Base-by-base conservation (phyloP, 2,329 filamentous ascomycete genomes). In the Polychaeton citri region DNA sequence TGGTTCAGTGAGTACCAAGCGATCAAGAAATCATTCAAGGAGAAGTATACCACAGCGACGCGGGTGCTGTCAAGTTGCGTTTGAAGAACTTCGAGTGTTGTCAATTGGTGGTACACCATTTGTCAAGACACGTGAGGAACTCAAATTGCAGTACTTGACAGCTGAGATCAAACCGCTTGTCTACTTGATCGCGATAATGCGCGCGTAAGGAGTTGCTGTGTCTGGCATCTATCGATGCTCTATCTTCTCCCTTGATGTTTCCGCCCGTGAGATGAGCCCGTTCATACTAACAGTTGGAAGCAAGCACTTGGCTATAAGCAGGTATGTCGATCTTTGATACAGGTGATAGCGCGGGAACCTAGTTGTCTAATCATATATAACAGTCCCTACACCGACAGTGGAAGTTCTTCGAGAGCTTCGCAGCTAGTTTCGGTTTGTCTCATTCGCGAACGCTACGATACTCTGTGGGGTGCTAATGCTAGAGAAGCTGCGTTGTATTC, bases 401-500 rank as follows among this genome's bases (percentile, higher is more conserved):
- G 47, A 67, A 67, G 20, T 57, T 71, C 12, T 63, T 74, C 36
- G 71, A 75, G 47, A 74, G 71, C 51, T 75, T 75, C 46, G 63
- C 71, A 2, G 72, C 71, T 2, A 72, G 69, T 9, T 74, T 74
- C 43, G 70, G 70, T 74, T 51, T 21, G 58, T 36, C 26, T n/a
- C n/a, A n/a, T n/a, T n/a, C n/a, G n/a, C n/a, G n/a, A n/a, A n/a
- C n/a, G n/a, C n/a, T n/a, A n/a, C n/a, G n/a, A n/a, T n/a, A n/a
- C n/a, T n/a, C n/a, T n/a, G n/a, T n/a, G n/a, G n/a, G n/a, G n/a
- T n/a, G n/a, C n/a, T n/a, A n/a, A n/a, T n/a, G n/a, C n/a, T n/a
- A n/a, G n/a, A n/a, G n/a, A n/a, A 75, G 72, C 72, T 42, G 72
- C 72, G 1, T 57, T 76, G 2, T 76, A 75, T 53, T 75, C 74